Evolutionary conservation across 129 eudicot species (phyloP).

Genomic region (Flaveria sonorensis): DNA sequence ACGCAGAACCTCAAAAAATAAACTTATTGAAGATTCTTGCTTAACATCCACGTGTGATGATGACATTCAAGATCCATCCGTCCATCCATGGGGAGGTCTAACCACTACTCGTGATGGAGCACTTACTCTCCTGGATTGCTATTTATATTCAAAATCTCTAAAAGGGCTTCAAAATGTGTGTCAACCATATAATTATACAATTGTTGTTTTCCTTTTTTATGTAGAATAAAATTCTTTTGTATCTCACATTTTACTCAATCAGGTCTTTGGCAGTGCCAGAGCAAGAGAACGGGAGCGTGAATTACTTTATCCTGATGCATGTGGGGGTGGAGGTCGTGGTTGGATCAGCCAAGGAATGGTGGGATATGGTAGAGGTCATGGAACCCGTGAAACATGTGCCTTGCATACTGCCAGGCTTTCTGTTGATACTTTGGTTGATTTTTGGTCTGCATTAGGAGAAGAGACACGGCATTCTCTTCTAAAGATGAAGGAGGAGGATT

Average conservation of each 20-base stretch:
- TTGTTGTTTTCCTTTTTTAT: conserved; percentile 12
- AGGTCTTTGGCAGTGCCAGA: conserved; percentile 93
- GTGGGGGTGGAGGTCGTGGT: conserved; percentile 94
- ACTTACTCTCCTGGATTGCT: conserved; percentile 88
- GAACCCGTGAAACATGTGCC: conserved; percentile 93
- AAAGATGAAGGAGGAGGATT: conserved; percentile 96
- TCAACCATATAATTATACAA: conserved; percentile 9
- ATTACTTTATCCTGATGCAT: conserved; percentile 92
- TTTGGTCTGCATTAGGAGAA: conserved; percentile 95
- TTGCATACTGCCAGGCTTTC: conserved; percentile 91
- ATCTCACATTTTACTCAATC: conserved; percentile 27
- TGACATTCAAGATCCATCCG: conserved; percentile 90
- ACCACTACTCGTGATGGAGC: conserved; percentile 80
- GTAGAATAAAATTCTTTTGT: background rate
- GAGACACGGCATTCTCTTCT: conserved; percentile 81
- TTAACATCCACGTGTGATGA: conserved; percentile 50
- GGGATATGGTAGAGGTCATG: conserved; percentile 92
- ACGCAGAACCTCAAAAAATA: conserved; percentile 39
- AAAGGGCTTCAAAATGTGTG: conserved; percentile 86
- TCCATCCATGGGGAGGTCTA: conserved; percentile 98
- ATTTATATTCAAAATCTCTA: conserved; percentile 75
- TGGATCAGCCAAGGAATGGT: conserved; percentile 91
- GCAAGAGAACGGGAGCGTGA: conserved; percentile 91
- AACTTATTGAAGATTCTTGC: conserved; percentile 43
- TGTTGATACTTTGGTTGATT: conserved; percentile 89